Evolutionary conservation across 352 stramenopile genomes (phyloP).

Genomic region (Phytophthora fragariaefolia): DNA sequence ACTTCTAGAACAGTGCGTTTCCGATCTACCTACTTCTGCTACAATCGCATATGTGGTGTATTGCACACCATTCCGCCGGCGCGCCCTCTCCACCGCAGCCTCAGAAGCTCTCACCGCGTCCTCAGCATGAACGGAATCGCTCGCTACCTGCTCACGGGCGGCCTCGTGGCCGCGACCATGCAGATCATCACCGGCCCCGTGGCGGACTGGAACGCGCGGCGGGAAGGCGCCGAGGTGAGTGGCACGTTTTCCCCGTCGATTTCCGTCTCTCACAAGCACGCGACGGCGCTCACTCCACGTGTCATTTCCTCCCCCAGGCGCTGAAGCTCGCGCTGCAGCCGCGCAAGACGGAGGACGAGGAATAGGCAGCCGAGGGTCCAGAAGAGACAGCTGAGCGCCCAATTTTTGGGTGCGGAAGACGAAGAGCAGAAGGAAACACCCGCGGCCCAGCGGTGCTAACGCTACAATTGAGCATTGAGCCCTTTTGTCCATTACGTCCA

Average conservation of each 20-base stretch:
- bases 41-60: too few relatives aligned
- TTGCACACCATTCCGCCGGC: conserved; percentile 12
- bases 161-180: conserved; percentile 70
- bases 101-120: conserved; percentile 19
- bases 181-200: conserved; percentile 71
- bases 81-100: conserved; percentile 19
- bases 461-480: conserved; percentile 20
- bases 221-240: conserved; percentile 64
- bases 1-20: not conserved
- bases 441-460: conserved; percentile 3
- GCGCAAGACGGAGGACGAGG: conserved; percentile 55
- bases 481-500: conserved; percentile 9
- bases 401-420: not conserved
- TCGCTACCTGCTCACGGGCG: conserved; percentile 75
- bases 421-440: not conserved
- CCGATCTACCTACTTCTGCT: not conserved
- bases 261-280: too few relatives aligned
- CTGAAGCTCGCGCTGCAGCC: conserved; percentile 68
- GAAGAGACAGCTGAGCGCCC: too few relatives aligned
- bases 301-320: conserved; percentile 42
- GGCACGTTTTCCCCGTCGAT: too few relatives aligned
- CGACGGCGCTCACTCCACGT: not conserved
- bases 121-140: conserved; percentile 72
- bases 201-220: conserved; percentile 80
- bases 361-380: conserved; percentile 40